Conservation (phyloP, 2,329 filamentous ascomycete species). For the Colletotrichum noveboracense region DNA sequence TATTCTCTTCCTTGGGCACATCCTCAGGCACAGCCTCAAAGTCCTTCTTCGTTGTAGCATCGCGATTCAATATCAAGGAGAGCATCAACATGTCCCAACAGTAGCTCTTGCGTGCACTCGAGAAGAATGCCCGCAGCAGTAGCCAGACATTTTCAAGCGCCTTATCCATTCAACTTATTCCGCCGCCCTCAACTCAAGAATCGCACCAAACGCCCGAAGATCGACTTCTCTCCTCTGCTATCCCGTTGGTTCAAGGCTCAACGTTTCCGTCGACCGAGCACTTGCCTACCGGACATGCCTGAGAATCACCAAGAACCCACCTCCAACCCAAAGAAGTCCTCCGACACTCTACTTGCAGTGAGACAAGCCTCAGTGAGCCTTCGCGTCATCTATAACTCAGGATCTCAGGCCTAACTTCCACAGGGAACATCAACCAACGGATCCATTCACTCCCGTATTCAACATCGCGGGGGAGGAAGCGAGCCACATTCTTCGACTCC, state of each 20-base stretch:
- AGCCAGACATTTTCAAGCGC: not conserved
- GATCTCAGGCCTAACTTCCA: not conserved
- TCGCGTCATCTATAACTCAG: fast-evolving
- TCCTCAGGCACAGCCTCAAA: not conserved
- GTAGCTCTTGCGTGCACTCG: not conserved
- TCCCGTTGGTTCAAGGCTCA: not conserved
- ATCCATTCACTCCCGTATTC: not conserved
- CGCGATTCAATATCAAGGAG: not conserved
- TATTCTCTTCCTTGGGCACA: not conserved
- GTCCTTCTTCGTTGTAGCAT: not conserved
- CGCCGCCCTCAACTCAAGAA: not conserved
- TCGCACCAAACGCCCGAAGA: not conserved
- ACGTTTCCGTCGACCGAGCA: not conserved
- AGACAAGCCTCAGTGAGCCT: conserved; percentile 2
- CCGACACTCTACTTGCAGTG: conserved; percentile 14
- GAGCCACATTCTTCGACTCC: not conserved
- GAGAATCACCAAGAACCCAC: not conserved
- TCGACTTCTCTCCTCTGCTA: not conserved
- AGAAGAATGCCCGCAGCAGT: conserved; percentile 2
- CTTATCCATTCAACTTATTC: not conserved
- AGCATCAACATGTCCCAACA: conserved; percentile 3
- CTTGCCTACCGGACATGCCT: conserved; percentile 9
- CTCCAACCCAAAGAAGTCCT: not conserved
- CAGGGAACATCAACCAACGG: not conserved
- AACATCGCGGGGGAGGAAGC: not conserved